Evolutionary conservation across 169 alveolate species (phyloP), one percentile per base, ranked within the genome.

Genomic region (Babesia sp.): DNA sequence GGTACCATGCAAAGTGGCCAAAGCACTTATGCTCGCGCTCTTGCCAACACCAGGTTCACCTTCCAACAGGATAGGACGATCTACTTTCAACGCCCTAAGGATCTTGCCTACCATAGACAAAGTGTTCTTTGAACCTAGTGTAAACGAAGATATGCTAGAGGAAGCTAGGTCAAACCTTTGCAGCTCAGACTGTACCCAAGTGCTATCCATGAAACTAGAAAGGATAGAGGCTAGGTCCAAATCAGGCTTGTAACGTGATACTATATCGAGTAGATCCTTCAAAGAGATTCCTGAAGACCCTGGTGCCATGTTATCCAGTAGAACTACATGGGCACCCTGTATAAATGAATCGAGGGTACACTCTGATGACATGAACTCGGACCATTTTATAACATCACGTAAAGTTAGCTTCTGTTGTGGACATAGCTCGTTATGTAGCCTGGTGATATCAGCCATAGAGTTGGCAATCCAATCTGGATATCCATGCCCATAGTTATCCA

Each of bases 1-100:
- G 44, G 89, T 87, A 48, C 95, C 96, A 28, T 93, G 82, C 33
- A 87, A 58, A 55, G 87, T 86, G 9, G 99, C 98, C 61, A 97
- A 70, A 56, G 94, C 90, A 50, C 93, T 94, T 16, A 98, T 92
- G 6, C 95, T 90, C 41, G 98, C 94, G 4, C 99, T 97, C 85
- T 98, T 98, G 18, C 99, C 99, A 20, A 97, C 98, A 22, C 99
- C 99, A 6, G 99, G 99, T 16, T 98, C 96, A 9, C 99, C 99
- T 85, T 96, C 99, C 16, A 98, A 91, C 50, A 98, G 89, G 45
- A 98, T 95, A 6, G 99, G 96, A 50, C 95, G 91, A 28, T 81
- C 81, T 33, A 95, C 82, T 66, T 87, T 83, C 93, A 96, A 71
- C 16, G 97, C 98, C 37, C 98, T 90, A 18, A 95, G 80, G 34